phyloP scores from a whole-genome alignment of 2,329 filamentous ascomycete species.

The Colletotrichum aenigma region DNA sequence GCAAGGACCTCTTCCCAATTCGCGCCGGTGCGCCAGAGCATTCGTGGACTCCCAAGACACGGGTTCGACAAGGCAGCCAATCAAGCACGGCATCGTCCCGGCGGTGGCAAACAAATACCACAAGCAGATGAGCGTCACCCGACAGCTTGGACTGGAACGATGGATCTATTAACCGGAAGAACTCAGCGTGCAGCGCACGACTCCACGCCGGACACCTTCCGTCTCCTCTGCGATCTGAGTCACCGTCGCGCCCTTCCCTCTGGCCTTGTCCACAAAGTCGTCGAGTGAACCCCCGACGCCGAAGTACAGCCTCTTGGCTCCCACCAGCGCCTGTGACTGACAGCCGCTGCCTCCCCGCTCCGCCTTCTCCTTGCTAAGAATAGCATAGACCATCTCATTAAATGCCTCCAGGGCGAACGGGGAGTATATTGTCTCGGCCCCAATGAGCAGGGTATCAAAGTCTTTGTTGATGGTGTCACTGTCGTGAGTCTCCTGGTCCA shows the following conservation, averaged over 20 bases:
- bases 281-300: conserved; percentile 83
- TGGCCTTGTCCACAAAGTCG: conserved; percentile 66
- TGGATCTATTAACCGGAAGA: conserved; percentile 8
- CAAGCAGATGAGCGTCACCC: conserved; percentile 20
- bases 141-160: neutral
- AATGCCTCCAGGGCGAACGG: conserved; percentile 73
- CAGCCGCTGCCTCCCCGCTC: conserved; percentile 21
- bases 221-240: conserved; percentile 60
- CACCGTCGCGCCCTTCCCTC: conserved; percentile 51
- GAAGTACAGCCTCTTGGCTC: conserved; percentile 82
- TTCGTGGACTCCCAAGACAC: neutral
- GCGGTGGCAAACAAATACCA: conserved; percentile 7
- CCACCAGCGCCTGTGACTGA: conserved; percentile 60
- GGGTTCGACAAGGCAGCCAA: neutral
- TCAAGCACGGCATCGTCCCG: neutral
- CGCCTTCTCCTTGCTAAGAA: conserved; percentile 55
- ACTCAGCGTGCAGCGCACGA: conserved; percentile 55
- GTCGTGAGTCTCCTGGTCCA: neutral
- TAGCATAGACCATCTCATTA: conserved; percentile 65
- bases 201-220: conserved; percentile 65
- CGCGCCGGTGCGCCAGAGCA: neutral
- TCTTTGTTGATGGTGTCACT: neutral
- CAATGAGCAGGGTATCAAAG: conserved; percentile 62
- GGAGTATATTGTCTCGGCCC: conserved; percentile 84
- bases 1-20: neutral